Conservation (phyloP, 352 stramenopile genomes). For the Pythium volutum region DNA sequence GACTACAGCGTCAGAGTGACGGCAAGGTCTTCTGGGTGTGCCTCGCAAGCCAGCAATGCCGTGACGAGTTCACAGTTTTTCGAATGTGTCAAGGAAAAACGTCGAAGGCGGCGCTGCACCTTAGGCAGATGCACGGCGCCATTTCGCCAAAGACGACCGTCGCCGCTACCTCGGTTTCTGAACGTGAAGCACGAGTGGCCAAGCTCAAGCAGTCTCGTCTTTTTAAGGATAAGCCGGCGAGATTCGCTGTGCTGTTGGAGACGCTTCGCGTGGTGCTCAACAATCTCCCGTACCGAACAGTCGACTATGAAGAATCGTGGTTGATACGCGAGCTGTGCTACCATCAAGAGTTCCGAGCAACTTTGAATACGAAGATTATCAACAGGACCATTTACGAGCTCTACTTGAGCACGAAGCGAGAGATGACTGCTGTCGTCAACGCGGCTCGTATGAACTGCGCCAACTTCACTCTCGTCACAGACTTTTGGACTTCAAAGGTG, state of each 20-base stretch:
- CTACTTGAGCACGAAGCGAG: background rate
- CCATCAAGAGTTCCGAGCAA: background rate
- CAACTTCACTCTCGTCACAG: constrained; percentile 18
- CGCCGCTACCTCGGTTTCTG: too few species aligned
- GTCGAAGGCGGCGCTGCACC: too few species aligned
- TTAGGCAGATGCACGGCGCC: too few species aligned
- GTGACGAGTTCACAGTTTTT: too few species aligned
- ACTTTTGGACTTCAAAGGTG: constrained; percentile 18
- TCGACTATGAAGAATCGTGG: constrained; percentile 4
- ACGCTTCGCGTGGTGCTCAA: constrained; percentile 6
- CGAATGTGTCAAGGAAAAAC: too few species aligned
- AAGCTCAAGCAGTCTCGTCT: constrained; percentile 2
- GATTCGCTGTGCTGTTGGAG: constrained; percentile 10
- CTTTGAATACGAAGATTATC: background rate
- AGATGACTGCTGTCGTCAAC: background rate
- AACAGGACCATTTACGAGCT: constrained; percentile 6
- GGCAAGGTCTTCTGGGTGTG: too few species aligned
- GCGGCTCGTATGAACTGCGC: background rate
- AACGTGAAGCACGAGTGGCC: too few species aligned
- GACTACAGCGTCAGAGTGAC: too few species aligned
- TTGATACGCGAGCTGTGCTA: background rate
- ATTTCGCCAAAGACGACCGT: too few species aligned
- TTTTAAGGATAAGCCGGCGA: background rate
- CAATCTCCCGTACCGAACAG: constrained; percentile 2
- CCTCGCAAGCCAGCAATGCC: too few species aligned